phyloP scores from a whole-genome alignment of 352 stramenopile genomes.

The Phytophthora tentaculata region DNA sequence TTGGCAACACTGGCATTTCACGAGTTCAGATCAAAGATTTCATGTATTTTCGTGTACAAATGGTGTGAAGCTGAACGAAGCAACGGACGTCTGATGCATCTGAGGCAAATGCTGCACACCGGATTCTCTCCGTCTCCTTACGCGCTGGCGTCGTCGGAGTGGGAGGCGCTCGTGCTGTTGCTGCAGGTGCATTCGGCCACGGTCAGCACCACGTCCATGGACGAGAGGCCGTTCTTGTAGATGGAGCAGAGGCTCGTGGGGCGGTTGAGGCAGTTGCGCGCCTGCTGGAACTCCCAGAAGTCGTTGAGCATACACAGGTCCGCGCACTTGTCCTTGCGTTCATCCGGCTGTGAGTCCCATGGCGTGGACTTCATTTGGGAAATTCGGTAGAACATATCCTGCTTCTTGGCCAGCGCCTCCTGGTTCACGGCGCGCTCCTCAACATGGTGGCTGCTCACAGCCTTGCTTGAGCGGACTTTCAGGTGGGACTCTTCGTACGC shows the following conservation, averaged over 20 bases:
- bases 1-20: neutral
- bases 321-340: conserved; percentile 62
- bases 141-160: neutral
- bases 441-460: conserved; percentile 16
- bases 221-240: conserved; percentile 57
- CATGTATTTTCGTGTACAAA: conserved; percentile 31
- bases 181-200: conserved; percentile 69
- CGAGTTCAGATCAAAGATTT: neutral
- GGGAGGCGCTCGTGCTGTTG: conserved; percentile 13
- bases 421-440: conserved; percentile 35
- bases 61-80: conserved; percentile 27
- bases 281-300: conserved; percentile 67
- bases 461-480: conserved; percentile 25
- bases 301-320: conserved; percentile 63
- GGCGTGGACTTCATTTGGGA: conserved; percentile 67
- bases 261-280: conserved; percentile 63
- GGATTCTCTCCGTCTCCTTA: neutral
- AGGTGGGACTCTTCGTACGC: conserved; percentile 20
- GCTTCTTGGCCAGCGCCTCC: conserved; percentile 37
- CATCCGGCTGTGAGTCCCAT: conserved; percentile 56
- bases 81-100: neutral
- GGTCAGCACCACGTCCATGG: conserved; percentile 56
- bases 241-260: conserved; percentile 61
- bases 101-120: neutral
- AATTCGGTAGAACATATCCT: conserved; percentile 52